Conservation (phyloP, 139 green algal genomes). For the Mesostigma viride region DNA sequence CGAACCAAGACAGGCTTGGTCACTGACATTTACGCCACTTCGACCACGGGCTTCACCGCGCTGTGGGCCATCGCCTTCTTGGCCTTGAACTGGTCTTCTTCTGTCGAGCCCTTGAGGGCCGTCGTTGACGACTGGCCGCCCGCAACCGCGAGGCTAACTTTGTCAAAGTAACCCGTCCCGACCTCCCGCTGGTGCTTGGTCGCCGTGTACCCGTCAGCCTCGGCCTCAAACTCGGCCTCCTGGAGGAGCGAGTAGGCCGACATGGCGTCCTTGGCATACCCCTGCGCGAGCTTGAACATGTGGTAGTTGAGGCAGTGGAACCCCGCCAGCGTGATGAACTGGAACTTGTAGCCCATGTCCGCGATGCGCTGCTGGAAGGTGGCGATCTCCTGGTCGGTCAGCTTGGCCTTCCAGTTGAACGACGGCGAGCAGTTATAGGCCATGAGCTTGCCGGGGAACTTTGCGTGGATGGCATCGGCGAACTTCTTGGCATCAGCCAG, state of each 20-base stretch:
- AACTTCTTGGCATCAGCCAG: conserved; percentile 58
- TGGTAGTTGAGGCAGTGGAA: conserved; percentile 73
- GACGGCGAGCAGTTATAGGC: conserved; percentile 85
- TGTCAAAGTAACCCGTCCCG: conserved; percentile 70
- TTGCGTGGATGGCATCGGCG: conserved; percentile 59
- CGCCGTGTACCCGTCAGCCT: conserved; percentile 49
- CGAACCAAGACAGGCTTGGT: too few relatives aligned
- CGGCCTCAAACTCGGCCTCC: conserved; percentile 53
- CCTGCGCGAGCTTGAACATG: conserved; percentile 63
- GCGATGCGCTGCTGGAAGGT: conserved; percentile 65
- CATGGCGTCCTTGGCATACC: conserved; percentile 60
- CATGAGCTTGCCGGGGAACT: conserved; percentile 75
- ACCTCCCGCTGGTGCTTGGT: conserved; percentile 27
- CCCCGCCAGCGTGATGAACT: conserved; percentile 74
- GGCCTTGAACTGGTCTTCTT: conserved; percentile 59
- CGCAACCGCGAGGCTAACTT: conserved; percentile 34
- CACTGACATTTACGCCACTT: too few relatives aligned
- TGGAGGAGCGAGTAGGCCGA: conserved; percentile 66
- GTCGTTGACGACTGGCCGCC: conserved; percentile 40
- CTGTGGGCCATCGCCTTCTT: too few relatives aligned
- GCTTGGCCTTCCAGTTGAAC: conserved; percentile 80
- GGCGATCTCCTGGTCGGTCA: conserved; percentile 57
- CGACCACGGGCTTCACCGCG: too few relatives aligned
- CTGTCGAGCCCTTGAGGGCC: conserved; percentile 57
- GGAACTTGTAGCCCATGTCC: conserved; percentile 54